Conservation (phyloP, 2,329 filamentous ascomycete genomes). For the Calonectria crousiana region DNA sequence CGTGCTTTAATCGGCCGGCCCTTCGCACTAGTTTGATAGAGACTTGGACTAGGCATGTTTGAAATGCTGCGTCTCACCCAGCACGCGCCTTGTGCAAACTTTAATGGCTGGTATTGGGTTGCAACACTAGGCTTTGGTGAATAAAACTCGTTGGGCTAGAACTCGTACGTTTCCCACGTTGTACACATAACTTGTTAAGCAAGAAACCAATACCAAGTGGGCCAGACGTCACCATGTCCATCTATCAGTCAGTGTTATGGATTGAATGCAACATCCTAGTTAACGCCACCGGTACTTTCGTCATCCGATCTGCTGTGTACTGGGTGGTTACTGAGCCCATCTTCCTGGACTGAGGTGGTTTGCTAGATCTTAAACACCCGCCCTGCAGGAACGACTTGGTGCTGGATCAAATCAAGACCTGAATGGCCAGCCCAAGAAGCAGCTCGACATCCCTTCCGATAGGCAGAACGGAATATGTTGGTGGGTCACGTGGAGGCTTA, state of each 20-base stretch:
- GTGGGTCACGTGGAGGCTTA: not conserved
- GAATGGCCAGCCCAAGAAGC: not conserved
- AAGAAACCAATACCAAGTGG: not conserved
- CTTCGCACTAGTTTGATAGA: not conserved
- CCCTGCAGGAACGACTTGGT: constrained; percentile 11
- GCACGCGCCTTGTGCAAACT: not conserved
- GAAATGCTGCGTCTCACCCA: not conserved
- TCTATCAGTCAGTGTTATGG: not conserved
- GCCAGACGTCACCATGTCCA: not conserved
- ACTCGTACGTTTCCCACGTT: not conserved
- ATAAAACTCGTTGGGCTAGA: not conserved
- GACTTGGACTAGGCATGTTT: not conserved
- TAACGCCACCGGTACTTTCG: not conserved
- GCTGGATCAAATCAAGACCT: not conserved
- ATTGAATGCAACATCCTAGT: not conserved
- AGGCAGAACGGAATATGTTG: not conserved
- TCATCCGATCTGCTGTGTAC: not conserved
- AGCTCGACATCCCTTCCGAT: not conserved
- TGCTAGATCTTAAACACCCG: not conserved
- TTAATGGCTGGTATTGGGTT: not conserved
- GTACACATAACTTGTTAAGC: not conserved
- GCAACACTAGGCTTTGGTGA: not conserved
- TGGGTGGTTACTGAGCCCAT: not conserved
- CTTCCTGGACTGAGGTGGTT: not conserved
- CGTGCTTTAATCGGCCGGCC: constrained; percentile 13